These are phyloP conservation scores for Colletotrichum acutatum DNA, from an alignment of 2,329 filamentous ascomycete genomes.

Conservation along the genomic window DNA sequence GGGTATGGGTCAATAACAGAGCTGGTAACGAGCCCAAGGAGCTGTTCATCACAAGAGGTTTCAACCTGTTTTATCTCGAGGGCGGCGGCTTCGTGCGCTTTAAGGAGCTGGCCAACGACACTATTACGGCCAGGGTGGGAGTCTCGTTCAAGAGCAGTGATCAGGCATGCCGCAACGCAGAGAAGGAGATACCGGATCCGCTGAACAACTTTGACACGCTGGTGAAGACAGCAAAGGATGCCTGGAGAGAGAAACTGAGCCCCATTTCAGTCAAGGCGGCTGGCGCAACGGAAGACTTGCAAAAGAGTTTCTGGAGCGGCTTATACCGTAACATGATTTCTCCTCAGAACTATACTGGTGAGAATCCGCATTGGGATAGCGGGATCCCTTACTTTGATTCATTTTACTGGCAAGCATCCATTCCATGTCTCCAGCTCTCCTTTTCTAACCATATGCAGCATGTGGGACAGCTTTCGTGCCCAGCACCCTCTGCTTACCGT, in stretches of 20 bases:
- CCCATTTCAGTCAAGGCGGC: slow-evolving; percentile 61
- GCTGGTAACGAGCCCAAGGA: slow-evolving; percentile 51
- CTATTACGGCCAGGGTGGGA: slow-evolving; percentile 69
- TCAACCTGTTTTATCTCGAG: slow-evolving; percentile 54
- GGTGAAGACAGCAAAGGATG: slow-evolving; percentile 59
- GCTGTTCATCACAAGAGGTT: slow-evolving; percentile 50
- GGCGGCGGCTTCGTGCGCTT: slow-evolving; percentile 69
- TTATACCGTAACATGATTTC: slow-evolving; percentile 71
- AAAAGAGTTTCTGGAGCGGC: slow-evolving; percentile 71
- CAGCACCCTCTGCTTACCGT: slow-evolving; percentile 73
- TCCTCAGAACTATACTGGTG: slow-evolving; percentile 74
- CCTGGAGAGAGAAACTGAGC: slow-evolving; percentile 67
- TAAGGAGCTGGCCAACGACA: slow-evolving; percentile 52
- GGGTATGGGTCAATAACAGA: slow-evolving; percentile 53
- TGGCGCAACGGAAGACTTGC: slow-evolving; percentile 60
- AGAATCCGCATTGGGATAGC: slow-evolving; percentile 71
- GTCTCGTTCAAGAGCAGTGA: slow-evolving; percentile 71
- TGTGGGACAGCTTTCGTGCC: slow-evolving; percentile 73
- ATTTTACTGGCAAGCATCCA: slow-evolving; percentile 45
- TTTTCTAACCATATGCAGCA: slow-evolving; percentile 41
- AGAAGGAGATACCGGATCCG: slow-evolving; percentile 63
- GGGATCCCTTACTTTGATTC: slow-evolving; percentile 73
- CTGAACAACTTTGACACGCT: slow-evolving; percentile 60
- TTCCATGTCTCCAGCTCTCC: neutral
- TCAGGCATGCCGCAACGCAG: slow-evolving; percentile 71